Conservation (phyloP, 2,329 filamentous ascomycete genomes). For the Aspergillus neotritici region DNA sequence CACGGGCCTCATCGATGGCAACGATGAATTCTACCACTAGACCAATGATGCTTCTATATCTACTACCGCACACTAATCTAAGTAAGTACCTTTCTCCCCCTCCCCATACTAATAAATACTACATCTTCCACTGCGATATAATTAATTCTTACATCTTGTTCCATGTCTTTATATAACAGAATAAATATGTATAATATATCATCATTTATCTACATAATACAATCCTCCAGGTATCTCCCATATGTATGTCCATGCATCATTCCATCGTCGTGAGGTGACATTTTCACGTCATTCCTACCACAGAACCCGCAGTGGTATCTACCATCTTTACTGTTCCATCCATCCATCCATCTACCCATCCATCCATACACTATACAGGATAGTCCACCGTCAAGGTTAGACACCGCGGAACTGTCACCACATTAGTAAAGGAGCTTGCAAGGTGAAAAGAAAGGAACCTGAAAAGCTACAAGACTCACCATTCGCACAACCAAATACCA, state of each 20-base stretch:
- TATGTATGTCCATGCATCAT: conserved; percentile 6
- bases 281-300: conserved; percentile 21
- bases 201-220: conserved; percentile 12
- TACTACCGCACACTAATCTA: neutral
- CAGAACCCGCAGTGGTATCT: conserved; percentile 29
- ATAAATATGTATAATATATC: neutral
- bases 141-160: too few species aligned
- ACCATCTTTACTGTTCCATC: neutral
- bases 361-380: neutral
- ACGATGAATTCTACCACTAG: conserved; percentile 44
- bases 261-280: conserved; percentile 10
- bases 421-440: conserved; percentile 15
- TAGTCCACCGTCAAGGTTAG: conserved; percentile 21
- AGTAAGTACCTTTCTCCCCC: too few species aligned
- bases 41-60: conserved; percentile 36
- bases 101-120: too few species aligned
- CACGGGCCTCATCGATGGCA: conserved; percentile 44
- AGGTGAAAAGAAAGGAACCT: conserved; percentile 13
- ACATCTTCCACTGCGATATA: neutral
- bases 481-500: conserved; percentile 90
- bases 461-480: conserved; percentile 53
- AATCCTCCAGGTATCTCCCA: neutral
- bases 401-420: conserved; percentile 48
- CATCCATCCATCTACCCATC: conserved; percentile 11
- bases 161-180: too few species aligned